Base-by-base conservation (phyloP, 352 stramenopile species). In the Saprolegnia parasitica region DNA sequence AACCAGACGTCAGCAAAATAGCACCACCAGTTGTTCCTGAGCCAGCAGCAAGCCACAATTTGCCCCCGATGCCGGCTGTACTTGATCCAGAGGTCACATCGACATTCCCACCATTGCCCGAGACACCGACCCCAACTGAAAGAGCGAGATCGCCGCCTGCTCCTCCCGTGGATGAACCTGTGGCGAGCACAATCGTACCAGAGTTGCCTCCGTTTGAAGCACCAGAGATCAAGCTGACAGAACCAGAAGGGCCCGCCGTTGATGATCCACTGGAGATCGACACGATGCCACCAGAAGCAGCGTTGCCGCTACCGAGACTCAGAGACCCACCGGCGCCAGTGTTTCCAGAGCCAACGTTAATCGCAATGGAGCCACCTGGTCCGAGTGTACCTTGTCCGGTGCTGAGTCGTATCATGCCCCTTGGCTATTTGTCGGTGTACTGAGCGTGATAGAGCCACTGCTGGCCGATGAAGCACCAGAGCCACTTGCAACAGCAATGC, bases 401-500 rank as follows among this genome's bases (percentile, higher is more conserved):
- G 57, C 79, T 83, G 18, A 88, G 1, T 35, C 71, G 81, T 24
- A 89, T 77, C 55, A 88, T 79, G 57, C 85, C 85, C 83, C 89
- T 6, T 80, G 83, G 13, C 82, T 81, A 57, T 76, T 79, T 49
- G 80, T 58, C 42, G 83, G 81, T 64, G 83, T 79, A 37, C 81
- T 81, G 1, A 83, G 87, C 21, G 76, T 29, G 15, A 88, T 46
- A 0, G 67, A 68, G 29, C 90, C 70, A 46, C 76, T 77, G 26
- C 84, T 81, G 72, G 82, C 83, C 23, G 77, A 83, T 52, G 90
- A 82, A 5, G 73, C 74, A 18, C 83, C 91, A 32, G 68, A 78
- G 29, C 93, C 93, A 67, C 90, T 80, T 65, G 84, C 74, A 20
- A 98, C 54, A 10, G 76, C 76, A 5, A 94, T 76, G 6, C 76